Evolutionary conservation across 140 eudicot species (phyloP).

Genomic region (Anethum foeniculum): DNA sequence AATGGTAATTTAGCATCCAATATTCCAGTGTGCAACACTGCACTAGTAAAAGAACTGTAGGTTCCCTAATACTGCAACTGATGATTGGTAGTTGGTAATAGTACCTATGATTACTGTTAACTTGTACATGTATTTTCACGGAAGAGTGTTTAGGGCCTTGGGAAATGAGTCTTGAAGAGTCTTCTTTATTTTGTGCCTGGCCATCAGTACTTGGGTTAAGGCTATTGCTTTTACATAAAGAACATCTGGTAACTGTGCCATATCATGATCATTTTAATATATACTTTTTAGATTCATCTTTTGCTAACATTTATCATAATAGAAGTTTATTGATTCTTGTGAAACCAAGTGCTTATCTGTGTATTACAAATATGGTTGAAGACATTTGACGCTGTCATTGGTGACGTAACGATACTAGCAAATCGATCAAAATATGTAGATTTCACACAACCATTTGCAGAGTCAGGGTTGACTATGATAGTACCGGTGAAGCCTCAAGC

Average conservation of each 20-base stretch:
- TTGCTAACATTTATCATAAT: neutral
- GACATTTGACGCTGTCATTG: constrained; percentile 39
- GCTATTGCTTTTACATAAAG: neutral
- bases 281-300: neutral
- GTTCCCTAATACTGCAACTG: neutral
- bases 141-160: neutral
- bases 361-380: constrained; percentile 11
- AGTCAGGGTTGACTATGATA: constrained; percentile 51
- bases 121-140: neutral
- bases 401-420: constrained; percentile 39
- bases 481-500: constrained; percentile 29
- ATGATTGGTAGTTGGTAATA: neutral
- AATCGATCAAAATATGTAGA: constrained; percentile 31
- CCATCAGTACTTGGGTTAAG: too few species aligned
- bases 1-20: neutral
- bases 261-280: constrained; percentile 3
- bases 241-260: neutral
- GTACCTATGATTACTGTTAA: neutral
- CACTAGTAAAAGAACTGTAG: neutral
- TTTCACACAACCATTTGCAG: constrained; percentile 47
- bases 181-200: neutral
- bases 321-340: neutral
- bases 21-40: neutral
- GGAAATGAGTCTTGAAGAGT: neutral
- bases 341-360: neutral